Evolutionary conservation across 2,329 filamentous ascomycete genomes (phyloP), one percentile per base, ranked within the genome.

Genomic region (Macrophomina pseudophaseolina): DNA sequence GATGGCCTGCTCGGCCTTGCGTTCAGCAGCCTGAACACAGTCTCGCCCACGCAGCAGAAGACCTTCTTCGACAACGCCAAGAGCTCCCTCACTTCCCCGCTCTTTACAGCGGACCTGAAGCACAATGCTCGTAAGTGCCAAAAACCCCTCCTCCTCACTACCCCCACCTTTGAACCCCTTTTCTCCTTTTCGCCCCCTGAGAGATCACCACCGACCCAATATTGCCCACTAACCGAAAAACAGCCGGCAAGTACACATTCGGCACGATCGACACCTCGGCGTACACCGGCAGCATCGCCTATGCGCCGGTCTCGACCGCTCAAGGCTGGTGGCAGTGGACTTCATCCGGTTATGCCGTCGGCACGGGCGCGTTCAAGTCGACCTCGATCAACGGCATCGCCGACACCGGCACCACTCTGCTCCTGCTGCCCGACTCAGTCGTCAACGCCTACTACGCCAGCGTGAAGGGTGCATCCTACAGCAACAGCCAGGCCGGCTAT

Each of bases 391-490:
- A 75, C 52, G 84, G 82, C 71, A 91, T 92, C 75, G 87, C 87
- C 72, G 90, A 92, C 79, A 91, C 90, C 2, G 90, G 90, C 64
- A 91, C 90, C 66, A 89, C 88, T 0, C 86, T 92, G 33, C 78
- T 91, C 65, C 82, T 90, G 68, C 77, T 89, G 18, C 86, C 87
- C 38, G 74, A 83, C 65, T 70, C 74, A 44, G 80, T 89, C 68
- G 84, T 87, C 70, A 71, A 76, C 0, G 83, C 80, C 54, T 91
- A 91, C 82, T 92, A 90, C 80, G 74, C 74, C 49, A 74, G 86
- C 68, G 83, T 91, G 67, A 65, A 72, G 7, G 84, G 86, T 3
- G 81, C 89, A 0, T 70, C 78, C 51, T 79, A 87, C 73, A 79
- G 82, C 72, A 40, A 68, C n/a, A 70, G 72, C 1, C 78, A 82